Evolutionary conservation across 2,329 filamentous ascomycete genomes (phyloP), one percentile per base, ranked within the genome.

Genomic region (Cyclaneusma minus): DNA sequence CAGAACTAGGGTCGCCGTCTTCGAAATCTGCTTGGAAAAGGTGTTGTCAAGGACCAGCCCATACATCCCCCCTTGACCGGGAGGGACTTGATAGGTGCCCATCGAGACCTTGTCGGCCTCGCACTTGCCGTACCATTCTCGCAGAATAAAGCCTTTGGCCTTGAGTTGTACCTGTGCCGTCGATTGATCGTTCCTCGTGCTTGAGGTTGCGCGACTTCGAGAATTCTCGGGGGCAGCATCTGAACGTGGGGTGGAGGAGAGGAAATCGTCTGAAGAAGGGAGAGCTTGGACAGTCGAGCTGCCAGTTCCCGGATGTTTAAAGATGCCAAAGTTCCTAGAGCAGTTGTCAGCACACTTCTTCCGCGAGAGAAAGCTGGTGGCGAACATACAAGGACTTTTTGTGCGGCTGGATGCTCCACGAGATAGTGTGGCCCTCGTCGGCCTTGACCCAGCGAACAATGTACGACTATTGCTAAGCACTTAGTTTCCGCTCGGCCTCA

Each of bases 21-120:
- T 98, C 28, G 85, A 89, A 21, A 80, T 76, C 50, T 77, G 81
- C 56, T 94, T 95, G 33, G 85, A 93, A 49, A 98, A 98, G 15
- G 89, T 98, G 47, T 98, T 98, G 66, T 98, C 89, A 46, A 98
- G 93, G 16, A 95, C 83, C 34, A 98, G 61, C 30, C 85, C 89
- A 48, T 92, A 98, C 70, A 93, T 94, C 45, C 89, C 89, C 13
- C 75, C 81, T 36, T 89, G 72, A 17, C 71, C 72, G 6, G 58
- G 44, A 1, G 60, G 58, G 13, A 95, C 81, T 45, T 93, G 79
- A 48, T 83, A 82, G 12, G 76, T 89, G 16, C 87, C 89, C 51
- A 87, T 83, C 12, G 82, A 80, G 26, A 94, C 84, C 56, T 89
- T 87, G 56, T 95, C 87, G 19, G 89, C 85, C 54, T 95, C 87